Evolutionary conservation across 441 rosid species (phyloP).

Genomic region (Rhodomyrtus psidioides): DNA sequence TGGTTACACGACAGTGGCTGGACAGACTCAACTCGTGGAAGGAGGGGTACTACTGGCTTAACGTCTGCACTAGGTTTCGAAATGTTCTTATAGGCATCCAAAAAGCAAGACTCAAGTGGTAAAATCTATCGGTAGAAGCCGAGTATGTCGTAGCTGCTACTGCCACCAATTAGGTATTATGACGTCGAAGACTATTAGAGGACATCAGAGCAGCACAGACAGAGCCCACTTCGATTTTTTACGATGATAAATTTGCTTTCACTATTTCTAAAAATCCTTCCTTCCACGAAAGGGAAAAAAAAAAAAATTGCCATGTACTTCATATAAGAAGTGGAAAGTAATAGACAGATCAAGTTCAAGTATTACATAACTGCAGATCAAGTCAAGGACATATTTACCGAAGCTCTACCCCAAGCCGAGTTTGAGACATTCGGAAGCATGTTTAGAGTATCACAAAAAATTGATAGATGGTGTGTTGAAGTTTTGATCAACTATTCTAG

Average conservation of each 20-base stretch:
- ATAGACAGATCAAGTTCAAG: background rate
- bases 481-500: background rate
- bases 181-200: background rate
- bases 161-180: background rate
- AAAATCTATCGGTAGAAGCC: background rate
- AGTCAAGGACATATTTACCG: background rate
- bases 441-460: background rate
- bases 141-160: background rate
- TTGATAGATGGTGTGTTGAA: background rate
- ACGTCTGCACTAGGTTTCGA: background rate
- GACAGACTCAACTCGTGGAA: background rate
- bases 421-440: background rate
- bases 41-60: background rate
- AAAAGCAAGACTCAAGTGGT: background rate
- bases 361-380: background rate
- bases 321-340: background rate
- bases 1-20: background rate
- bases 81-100: background rate
- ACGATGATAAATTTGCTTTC: fast-evolving
- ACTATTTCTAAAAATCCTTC: background rate
- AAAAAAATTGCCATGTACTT: background rate
- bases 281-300: background rate
- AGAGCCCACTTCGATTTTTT: background rate
- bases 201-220: background rate
- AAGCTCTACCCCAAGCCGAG: background rate